A percentile compares a stretch with the other conserved stretches of the same genome.
Conservation (phyloP, 2,329 filamentous ascomycete species). For the Xylariomycetidae sp. region DNA sequence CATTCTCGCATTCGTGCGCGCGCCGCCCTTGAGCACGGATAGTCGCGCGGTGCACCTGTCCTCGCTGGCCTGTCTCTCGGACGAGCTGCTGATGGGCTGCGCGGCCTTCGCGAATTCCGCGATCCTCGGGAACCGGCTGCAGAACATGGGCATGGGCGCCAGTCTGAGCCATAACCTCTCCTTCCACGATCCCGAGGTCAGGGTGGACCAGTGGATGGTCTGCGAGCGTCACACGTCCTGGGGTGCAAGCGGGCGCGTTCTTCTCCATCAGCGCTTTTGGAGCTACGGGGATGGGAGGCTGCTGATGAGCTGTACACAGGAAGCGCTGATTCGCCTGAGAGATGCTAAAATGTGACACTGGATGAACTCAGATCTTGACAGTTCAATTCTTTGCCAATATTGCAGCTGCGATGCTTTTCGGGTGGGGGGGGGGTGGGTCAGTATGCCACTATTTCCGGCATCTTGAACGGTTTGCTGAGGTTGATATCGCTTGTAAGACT, state of each 20-base stretch:
- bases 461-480: no score
- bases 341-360: neutral
- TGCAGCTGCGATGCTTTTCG: no score
- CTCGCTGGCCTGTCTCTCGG: neutral
- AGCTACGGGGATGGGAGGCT: neutral
- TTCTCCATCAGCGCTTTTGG: neutral
- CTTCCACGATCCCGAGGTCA: neutral
- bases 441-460: no score
- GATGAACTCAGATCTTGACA: no score
- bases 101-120: neutral
- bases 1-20: neutral
- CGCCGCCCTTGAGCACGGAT: no score
- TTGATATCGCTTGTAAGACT: no score
- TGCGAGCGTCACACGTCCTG: neutral
- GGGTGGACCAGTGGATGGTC: neutral
- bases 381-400: no score
- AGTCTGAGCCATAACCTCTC: neutral
- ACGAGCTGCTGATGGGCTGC: neutral
- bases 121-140: neutral
- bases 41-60: neutral
- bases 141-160: neutral
- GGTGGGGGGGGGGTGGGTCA: no score
- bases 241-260: neutral
- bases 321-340: neutral
- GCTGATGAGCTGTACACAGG: conserved; percentile 1